Evolutionary conservation across 1,284 basidiomycete species (phyloP), one percentile per base, ranked within the genome.

Genomic region (Chondrostereum purpureum): DNA sequence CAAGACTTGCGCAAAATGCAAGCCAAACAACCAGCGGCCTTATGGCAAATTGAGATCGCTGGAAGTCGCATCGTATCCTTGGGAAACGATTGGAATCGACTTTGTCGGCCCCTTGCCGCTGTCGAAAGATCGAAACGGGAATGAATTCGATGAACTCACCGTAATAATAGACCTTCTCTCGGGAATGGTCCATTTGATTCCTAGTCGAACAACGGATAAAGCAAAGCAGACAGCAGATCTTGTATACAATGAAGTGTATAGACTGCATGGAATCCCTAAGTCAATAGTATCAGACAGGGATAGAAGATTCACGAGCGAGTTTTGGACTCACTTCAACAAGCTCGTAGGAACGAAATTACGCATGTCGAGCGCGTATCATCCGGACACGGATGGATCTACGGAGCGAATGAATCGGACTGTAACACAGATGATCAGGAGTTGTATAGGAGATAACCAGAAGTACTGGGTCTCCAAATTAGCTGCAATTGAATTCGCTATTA

Each of bases 251-350:
- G 35, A 55, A 5, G 56, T 73, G 0, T 66, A 67, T 42, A 58
- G 58, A 20, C 55, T 67, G 4, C 67, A 71, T 49, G 66, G 70
- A 0, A 46, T 72, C 0, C 71, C 62, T 0, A 33, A 50, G 4
- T 41, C 44, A 0, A 71, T 78, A 18, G 53, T 73, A 6, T 62
- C 58, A 6, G 65, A 75, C 46, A 53, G 66, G 3, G 69, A 75
- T 45, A 52, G 59, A 0, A 46, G 65, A 12, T 76, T 73, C 50
- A 66, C 67, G 0, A 57, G 61, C n/a, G 22, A 40, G n/a, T 67
- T 75, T 49, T 76, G 72, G 69, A 58, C 50, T 4, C 45, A 57
- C 1, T 50, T 71, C 0, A 51, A 64, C 42, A 44, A 53, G n/a
- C 50, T 65, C 0, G 52, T 61, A 1, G 63, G 62, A 0, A 56